Evolutionary conservation across 2,329 filamentous ascomycete species (phyloP).

Genomic region (Xylariaceae sp.): DNA sequence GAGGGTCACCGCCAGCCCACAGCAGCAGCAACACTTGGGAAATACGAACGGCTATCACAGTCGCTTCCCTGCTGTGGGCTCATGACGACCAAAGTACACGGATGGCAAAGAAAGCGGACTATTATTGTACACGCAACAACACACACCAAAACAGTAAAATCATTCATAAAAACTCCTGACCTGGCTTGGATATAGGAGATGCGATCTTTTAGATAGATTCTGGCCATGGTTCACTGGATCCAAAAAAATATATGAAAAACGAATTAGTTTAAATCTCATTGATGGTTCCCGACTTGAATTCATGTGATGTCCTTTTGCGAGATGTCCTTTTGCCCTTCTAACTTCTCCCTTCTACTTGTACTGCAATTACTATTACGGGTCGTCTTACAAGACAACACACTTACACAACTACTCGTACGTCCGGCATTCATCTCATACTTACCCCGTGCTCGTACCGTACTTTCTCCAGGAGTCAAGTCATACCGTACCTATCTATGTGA

Average conservation of each 20-base stretch:
- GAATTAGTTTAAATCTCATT: too few relatives aligned
- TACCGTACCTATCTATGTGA: too few relatives aligned
- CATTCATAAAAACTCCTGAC: not conserved
- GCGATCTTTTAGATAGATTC: not conserved
- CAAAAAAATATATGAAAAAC: not conserved
- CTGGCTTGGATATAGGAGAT: not conserved
- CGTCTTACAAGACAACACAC: too few relatives aligned
- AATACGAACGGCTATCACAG: constrained; percentile 15
- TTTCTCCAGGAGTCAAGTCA: too few relatives aligned
- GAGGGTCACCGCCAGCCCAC: constrained; percentile 22
- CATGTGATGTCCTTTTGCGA: too few relatives aligned
- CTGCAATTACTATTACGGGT: too few relatives aligned
- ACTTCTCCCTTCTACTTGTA: too few relatives aligned
- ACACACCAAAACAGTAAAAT: not conserved
- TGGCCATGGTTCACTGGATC: not conserved
- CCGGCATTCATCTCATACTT: too few relatives aligned
- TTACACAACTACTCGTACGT: too few relatives aligned
- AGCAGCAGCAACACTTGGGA: constrained; percentile 22
- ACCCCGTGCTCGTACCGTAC: too few relatives aligned
- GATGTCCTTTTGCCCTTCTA: too few relatives aligned
- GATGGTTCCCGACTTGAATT: too few relatives aligned
- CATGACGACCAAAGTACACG: not conserved
- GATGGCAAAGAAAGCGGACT: not conserved
- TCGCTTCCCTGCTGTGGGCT: not conserved
- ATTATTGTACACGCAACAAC: not conserved